Evolutionary conservation across 352 stramenopile species (phyloP), one percentile per base, ranked within the genome.

Genomic region (Pythium diclinum): DNA sequence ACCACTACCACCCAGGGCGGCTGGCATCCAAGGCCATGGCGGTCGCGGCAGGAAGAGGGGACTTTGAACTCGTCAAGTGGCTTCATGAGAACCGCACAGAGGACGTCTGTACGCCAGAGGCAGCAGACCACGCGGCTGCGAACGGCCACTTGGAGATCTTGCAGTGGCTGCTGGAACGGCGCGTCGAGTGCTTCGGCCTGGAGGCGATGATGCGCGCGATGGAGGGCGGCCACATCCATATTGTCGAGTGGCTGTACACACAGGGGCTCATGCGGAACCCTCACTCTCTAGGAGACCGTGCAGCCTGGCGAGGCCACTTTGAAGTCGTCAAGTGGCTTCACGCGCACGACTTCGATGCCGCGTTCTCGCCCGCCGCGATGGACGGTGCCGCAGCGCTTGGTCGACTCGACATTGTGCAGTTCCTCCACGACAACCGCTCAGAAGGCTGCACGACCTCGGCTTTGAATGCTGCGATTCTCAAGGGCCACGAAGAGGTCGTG

Each of bases 291-390:
- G 63, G 67, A 2, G 65, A 69, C 38, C 53, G 55, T 7, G 69
- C 69, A 7, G 56, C 65, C 9, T 64, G 59, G 42, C 28, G 55
- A 17, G 68, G 68, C 47, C 62, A 75, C 51, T 66, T 60, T n/a
- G 68, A 72, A 6, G 65, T 75, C 48, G 68, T 72, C 23, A 23
- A 63, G 51, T 75, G 59, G 59, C 55, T 75, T 17, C 68, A 76
- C 40, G 46, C 9, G 23, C 61, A 69, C 23, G 59, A 68, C 8
- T 40, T 67, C 9, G 38, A 59, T 9, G 57, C 68, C 5, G 69
- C 59, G 8, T 74, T 67, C 32, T 65, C 69, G 2, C 25, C 17
- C 7, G 34, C 48, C 0, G 65, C 69, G 0, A 72, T 72, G 65
- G 69, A 76, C 58, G 46, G 36, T 8, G 59, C 69, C 3, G 69